Percentiles rank a stretch among this genome's conserved stretches.
Conservation (phyloP, 108 stramenopile species). For the Pseudonitzschia multistriata region DNA sequence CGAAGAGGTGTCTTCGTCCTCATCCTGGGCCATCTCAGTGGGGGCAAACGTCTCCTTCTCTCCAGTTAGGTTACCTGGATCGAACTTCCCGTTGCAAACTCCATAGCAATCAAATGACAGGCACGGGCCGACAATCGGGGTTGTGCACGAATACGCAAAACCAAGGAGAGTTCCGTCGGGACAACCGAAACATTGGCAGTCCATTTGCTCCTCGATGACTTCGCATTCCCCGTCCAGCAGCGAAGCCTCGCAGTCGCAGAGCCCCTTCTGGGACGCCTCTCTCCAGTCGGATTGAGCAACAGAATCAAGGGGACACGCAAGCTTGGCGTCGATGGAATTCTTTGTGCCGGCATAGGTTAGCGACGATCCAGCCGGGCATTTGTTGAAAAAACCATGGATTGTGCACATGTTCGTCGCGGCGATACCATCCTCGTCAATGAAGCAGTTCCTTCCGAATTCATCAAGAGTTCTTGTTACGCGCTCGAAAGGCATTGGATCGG, state of each 20-base stretch:
- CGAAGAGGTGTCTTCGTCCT: not conserved
- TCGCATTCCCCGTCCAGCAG: not conserved
- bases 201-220: not conserved
- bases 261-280: constrained; percentile 26
- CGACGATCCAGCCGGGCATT: constrained; percentile 21
- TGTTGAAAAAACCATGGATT: constrained; percentile 16
- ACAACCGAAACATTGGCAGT: constrained; percentile 29
- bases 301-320: constrained; percentile 28
- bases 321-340: not conserved
- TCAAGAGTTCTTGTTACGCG: not conserved
- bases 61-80: constrained; percentile 10
- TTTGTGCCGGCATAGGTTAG: constrained; percentile 3
- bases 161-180: constrained; percentile 14
- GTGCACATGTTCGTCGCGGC: constrained; percentile 13
- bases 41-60: constrained; percentile 1
- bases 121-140: constrained; percentile 18
- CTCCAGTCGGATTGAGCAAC: constrained; percentile 30
- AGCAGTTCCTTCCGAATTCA: not conserved
- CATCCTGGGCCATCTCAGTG: not conserved
- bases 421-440: constrained; percentile 12
- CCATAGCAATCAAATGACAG: constrained; percentile 27
- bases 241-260: constrained; percentile 19
- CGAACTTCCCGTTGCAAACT: constrained; percentile 20
- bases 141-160: constrained; percentile 21
- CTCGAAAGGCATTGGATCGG: not conserved